phyloP scores from a whole-genome alignment of 805 yeast species.

The Starmerella scarabaei region DNA sequence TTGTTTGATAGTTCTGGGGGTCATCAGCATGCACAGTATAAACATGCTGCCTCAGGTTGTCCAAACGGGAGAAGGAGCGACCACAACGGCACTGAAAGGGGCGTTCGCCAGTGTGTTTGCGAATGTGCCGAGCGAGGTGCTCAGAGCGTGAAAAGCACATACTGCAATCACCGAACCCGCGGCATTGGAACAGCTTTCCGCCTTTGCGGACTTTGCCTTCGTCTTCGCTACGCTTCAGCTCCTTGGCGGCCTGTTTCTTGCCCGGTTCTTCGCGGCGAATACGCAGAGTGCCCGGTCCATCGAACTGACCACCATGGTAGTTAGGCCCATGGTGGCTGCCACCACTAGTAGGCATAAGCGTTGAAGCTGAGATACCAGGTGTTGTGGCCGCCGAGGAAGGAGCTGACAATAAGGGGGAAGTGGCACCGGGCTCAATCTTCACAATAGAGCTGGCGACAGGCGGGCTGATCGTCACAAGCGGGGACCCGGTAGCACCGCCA shows the following conservation, averaged over 20 bases:
- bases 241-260: neutral
- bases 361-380: too few relatives aligned
- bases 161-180: constrained; percentile 71
- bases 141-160: constrained; percentile 88
- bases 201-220: constrained; percentile 13
- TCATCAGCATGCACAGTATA: constrained; percentile 66
- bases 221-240: neutral
- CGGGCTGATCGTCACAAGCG: too few relatives aligned
- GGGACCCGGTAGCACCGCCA: too few relatives aligned
- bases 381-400: too few relatives aligned
- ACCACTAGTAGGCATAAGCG: too few relatives aligned
- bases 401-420: too few relatives aligned
- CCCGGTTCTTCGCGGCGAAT: neutral
- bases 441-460: too few relatives aligned
- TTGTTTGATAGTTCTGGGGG: constrained; percentile 21
- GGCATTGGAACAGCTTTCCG: constrained; percentile 58
- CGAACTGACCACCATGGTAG: too few relatives aligned
- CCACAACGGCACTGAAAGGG: constrained; percentile 78
- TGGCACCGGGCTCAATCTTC: too few relatives aligned
- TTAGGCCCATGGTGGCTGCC: too few relatives aligned
- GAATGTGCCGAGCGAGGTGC: constrained; percentile 80
- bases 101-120: constrained; percentile 90
- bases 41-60: constrained; percentile 80
- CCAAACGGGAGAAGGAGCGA: constrained; percentile 68
- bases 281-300: neutral